Percentiles rank a stretch among this genome's conserved stretches.
Conservation (phyloP, 2,329 filamentous ascomycete species). For the Trichophyton verrucosum region DNA sequence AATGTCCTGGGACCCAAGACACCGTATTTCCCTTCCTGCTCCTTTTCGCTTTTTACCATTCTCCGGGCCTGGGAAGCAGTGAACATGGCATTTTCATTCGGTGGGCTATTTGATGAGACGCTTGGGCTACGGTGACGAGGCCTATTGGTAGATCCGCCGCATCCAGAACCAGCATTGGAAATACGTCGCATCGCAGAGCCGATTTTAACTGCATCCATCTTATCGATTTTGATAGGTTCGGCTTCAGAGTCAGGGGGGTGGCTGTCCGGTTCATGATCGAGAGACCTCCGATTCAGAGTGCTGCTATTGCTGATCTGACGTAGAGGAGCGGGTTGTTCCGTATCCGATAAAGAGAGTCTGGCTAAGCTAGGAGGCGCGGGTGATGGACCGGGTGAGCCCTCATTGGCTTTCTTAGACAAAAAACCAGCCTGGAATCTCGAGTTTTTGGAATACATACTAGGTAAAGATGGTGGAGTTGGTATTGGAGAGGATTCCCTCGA, state of each 20-base stretch:
- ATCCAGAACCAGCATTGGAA: conserved; percentile 28
- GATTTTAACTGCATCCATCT: conserved; percentile 42
- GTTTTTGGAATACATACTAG: conserved; percentile 52
- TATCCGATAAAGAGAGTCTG: conserved; percentile 49
- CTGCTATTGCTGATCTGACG: conserved; percentile 41
- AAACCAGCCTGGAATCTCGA: conserved; percentile 84
- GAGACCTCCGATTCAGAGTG: conserved; percentile 36
- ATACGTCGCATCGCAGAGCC: conserved; percentile 46
- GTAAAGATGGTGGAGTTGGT: conserved; percentile 41
- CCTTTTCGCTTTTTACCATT: conserved; percentile 52
- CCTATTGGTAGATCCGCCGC: conserved; percentile 28
- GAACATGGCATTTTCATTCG: conserved; percentile 47
- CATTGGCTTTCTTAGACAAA: conserved; percentile 53
- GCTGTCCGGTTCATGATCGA: conserved; percentile 26
- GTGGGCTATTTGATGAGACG: conserved; percentile 37
- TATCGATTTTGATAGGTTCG: conserved; percentile 33
- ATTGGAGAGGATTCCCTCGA: conserved; percentile 44
- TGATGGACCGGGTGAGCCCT: conserved; percentile 48
- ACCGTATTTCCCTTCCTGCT: conserved; percentile 41
- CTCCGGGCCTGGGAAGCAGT: conserved; percentile 53
- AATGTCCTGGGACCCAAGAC: conserved; percentile 51
- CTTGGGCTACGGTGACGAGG: conserved; percentile 44
- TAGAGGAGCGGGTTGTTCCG: conserved; percentile 41
- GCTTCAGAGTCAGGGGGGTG: conserved; percentile 23
- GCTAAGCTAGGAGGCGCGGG: conserved; percentile 45